Evolutionary conservation across 768 basidiomycete genomes (phyloP).

Genomic region (Fomitopsis serialis): DNA sequence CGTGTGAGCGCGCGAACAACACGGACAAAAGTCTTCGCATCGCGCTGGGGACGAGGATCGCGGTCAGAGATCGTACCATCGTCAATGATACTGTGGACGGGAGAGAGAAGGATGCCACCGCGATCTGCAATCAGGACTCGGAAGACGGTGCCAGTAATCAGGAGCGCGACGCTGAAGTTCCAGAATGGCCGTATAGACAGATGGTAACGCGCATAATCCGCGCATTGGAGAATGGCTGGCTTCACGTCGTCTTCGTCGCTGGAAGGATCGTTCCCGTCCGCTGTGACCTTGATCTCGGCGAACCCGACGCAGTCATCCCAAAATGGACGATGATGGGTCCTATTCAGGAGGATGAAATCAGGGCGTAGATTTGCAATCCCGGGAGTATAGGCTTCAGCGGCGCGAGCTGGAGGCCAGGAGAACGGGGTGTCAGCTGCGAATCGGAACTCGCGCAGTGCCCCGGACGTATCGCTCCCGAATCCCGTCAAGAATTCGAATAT

Average conservation of each 20-base stretch:
- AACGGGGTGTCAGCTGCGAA: too few relatives aligned
- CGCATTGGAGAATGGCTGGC: slow-evolving; percentile 5
- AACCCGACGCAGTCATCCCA: neutral
- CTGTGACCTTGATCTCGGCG: neutral
- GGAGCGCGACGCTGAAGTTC: slow-evolving; percentile 23
- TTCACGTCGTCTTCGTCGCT: neutral
- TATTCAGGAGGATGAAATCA: neutral
- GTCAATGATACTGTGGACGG: slow-evolving; percentile 11
- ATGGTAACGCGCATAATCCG: slow-evolving; percentile 22
- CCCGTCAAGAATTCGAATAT: too few relatives aligned
- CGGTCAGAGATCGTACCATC: neutral
- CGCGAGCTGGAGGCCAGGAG: neutral
- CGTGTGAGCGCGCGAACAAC: slow-evolving; percentile 15
- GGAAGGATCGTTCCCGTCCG: too few relatives aligned
- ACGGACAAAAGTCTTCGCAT: slow-evolving; percentile 19
- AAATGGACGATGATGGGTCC: neutral
- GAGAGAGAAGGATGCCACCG: slow-evolving; percentile 23
- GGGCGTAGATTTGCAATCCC: neutral
- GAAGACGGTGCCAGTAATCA: slow-evolving; percentile 26
- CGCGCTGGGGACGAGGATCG: neutral
- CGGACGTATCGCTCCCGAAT: too few relatives aligned
- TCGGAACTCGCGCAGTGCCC: too few relatives aligned
- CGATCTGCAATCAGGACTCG: slow-evolving; percentile 28
- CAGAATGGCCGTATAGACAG: slow-evolving; percentile 24
- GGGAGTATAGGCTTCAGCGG: neutral